Evolutionary conservation across 192 early-diverging fungal genomes (phyloP), one percentile per base, ranked within the genome.

Genomic region (Polychytrium aggregatum): DNA sequence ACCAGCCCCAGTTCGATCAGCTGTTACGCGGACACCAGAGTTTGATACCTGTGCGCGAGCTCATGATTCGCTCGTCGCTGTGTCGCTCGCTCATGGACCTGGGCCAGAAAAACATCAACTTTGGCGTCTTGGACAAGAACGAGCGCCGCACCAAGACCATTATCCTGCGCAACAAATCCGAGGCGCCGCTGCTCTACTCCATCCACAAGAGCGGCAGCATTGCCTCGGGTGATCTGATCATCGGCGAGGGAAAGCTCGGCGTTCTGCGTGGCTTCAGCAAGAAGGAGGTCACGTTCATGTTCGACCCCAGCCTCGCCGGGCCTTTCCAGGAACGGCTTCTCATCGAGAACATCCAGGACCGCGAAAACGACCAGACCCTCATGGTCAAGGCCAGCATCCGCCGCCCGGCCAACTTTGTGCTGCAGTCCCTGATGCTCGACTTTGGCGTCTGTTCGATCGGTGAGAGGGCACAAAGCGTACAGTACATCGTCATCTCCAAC

Each of bases 41-140:
- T 14, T 52, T 53, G 9, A 87, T 91, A 41, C 92, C 95, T 10
- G 71, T 92, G 22, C 82, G 95, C 1, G 88, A 97, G 61, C 74
- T 98, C 26, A 73, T 98, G 61, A 69, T 98, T 1, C 81, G 90
- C 35, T 82, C 85, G 8, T 79, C 85, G 3, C 70, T 97, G 20
- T 86, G 82, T 50, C 69, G 83, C 22, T 85, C 89, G 4, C 69
- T 86, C 34, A 88, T 98, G 75, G 90, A 92, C 34, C 63, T 98
- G 1, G 90, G 91, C 18, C 95, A 98, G 57, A 88, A 87, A 56
- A 87, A 92, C 63, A 95, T 95, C 67, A 97, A 97, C 46, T 94
- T 98, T 65, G 95, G 95, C 27, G 71, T 76, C 20, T 71, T 96
- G 46, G 88, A 95, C 59, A 75, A 69, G 49, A 81, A 82, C 37